Base-by-base conservation (phyloP, 371 early-diverging fungal species). In the Lichtheimia ramosa region DNA sequence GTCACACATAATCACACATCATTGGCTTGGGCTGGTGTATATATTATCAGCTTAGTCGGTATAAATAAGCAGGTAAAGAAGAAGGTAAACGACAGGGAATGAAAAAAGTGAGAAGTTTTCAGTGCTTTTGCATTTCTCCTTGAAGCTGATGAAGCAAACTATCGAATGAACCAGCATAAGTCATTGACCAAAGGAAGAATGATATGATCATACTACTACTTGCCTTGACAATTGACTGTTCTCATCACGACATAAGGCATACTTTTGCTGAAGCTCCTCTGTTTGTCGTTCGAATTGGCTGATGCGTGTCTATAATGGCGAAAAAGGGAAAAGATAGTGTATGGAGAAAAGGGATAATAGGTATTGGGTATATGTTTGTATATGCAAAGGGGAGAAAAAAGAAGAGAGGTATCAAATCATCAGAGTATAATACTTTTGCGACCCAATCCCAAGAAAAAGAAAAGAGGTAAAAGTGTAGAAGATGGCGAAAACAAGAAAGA, bases 121-220 rank as follows among this genome's bases (percentile, higher is more conserved):
- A 34, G 10, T 34, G 34, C 34, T 34, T 34, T 34, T 34, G 61
- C 7, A 75, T 56, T 59, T 77, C 74, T 24, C 56, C 51, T 66
- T 77, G 77, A 21, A 77, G 62, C 48, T 70, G 74, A 42, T 66
- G 54, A 5, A 74, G 59, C 42, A 77, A 65, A 46, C 75, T 74
- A 59, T 34, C 10, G 10, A 34, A 5, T 15, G 2, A 21, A n/a
- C 50, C 5, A 18, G 6, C 2, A 10, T 46, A 46, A 21, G 46
- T 5, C 18, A 16, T 7, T 46, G 4, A 46, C 28, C 1, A 3
- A 16, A n/a, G 5, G 2, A 16, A 21, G 46, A 2, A 21, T 12
- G 7, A 16, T 8, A 21, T 0, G n/a, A n/a, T 8, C 46, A 46
- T 46, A 14, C 5, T 16, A 43, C 15, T 43, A 46, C 21, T 51